Evolutionary conservation across 78 protist genomes (phyloP).

Genomic region (Dictyostelium discoideum): DNA sequence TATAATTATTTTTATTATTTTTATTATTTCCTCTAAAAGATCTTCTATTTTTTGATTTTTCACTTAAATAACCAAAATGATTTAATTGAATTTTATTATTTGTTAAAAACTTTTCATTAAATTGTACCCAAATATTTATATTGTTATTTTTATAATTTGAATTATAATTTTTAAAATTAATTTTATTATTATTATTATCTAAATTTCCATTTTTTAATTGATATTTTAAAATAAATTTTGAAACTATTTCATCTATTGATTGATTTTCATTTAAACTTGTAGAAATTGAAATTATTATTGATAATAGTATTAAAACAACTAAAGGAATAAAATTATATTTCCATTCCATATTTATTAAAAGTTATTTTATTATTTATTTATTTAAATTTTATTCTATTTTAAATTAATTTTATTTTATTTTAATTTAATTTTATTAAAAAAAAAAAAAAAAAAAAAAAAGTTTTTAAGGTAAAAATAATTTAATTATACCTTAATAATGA

Average conservation of each 20-base stretch:
- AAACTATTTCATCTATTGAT: background rate
- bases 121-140: background rate
- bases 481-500: too few species aligned
- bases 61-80: background rate
- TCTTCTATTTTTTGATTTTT: conserved; percentile 8
- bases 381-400: too few species aligned
- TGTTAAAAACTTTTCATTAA: background rate
- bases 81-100: too few species aligned
- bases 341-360: background rate
- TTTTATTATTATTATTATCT: background rate
- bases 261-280: background rate
- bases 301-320: background rate
- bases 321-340: background rate
- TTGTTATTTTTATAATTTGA: too few species aligned
- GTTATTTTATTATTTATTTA: too few species aligned
- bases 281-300: background rate
- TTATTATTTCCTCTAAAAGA: background rate
- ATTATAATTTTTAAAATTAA: background rate
- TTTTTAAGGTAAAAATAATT: too few species aligned
- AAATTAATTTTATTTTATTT: too few species aligned
- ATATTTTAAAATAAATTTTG: background rate
- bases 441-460: too few species aligned
- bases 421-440: too few species aligned
- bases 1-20: too few species aligned
- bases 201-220: background rate